Conservation (phyloP, 1,284 basidiomycete species). For the Hemileia vastatrix region DNA sequence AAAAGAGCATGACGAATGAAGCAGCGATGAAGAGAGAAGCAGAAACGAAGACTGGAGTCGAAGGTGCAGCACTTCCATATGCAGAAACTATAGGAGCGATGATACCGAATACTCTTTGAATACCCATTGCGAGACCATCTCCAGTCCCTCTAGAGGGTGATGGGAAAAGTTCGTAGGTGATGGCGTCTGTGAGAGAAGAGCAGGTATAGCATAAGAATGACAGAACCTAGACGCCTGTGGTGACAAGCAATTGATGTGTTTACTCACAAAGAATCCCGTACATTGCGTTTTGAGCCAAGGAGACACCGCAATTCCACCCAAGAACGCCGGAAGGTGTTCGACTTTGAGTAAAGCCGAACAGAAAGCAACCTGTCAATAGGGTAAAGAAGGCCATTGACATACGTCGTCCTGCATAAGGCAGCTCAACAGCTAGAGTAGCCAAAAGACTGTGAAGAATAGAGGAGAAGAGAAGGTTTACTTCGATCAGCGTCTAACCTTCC, state of each 20-base stretch:
- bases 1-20: slow-evolving; percentile 55
- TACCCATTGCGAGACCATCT: slow-evolving; percentile 56
- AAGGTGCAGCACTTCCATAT: slow-evolving; percentile 53
- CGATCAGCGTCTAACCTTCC: too few species aligned
- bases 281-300: slow-evolving; percentile 56
- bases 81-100: slow-evolving; percentile 60
- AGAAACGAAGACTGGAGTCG: slow-evolving; percentile 62
- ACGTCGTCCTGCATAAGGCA: slow-evolving; percentile 56
- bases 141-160: slow-evolving; percentile 63
- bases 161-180: slow-evolving; percentile 62
- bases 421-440: too few species aligned
- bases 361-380: slow-evolving; percentile 57
- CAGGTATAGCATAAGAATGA: too few species aligned
- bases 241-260: slow-evolving; percentile 40
- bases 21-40: slow-evolving; percentile 58
- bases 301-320: slow-evolving; percentile 60
- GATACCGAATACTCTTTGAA: slow-evolving; percentile 57
- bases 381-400: slow-evolving; percentile 58
- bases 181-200: too few species aligned
- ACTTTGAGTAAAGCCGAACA: slow-evolving; percentile 60
- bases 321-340: slow-evolving; percentile 55
- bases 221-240: too few species aligned
- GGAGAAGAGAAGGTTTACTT: too few species aligned
- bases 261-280: slow-evolving; percentile 63
- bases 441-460: slow-evolving; percentile 51